Conservation (phyloP, 192 early-diverging fungal genomes). For the Backusella sp. region DNA sequence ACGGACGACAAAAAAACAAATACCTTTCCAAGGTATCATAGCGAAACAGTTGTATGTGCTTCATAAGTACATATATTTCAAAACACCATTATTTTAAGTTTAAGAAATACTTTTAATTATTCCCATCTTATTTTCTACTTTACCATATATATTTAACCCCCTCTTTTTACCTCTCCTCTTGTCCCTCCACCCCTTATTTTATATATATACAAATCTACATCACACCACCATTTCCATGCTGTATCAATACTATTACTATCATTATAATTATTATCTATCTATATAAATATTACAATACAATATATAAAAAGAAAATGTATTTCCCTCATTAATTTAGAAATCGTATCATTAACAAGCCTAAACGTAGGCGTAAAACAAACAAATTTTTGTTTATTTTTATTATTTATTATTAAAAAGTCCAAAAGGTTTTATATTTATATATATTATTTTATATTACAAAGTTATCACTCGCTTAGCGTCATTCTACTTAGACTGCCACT, state of each 20-base stretch:
- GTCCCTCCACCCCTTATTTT: background rate
- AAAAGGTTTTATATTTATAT: background rate
- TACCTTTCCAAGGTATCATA: background rate
- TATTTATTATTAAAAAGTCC: background rate
- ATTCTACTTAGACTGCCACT: slow-evolving; percentile 34
- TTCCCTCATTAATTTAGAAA: background rate
- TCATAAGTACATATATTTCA: background rate
- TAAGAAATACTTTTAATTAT: background rate
- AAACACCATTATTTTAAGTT: background rate
- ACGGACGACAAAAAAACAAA: background rate
- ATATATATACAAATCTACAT: background rate
- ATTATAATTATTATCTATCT: background rate
- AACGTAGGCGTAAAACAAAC: background rate
- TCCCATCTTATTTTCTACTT: background rate
- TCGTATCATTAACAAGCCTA: background rate
- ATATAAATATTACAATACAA: no score
- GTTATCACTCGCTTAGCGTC: slow-evolving; percentile 26
- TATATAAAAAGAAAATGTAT: background rate
- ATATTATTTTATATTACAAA: background rate
- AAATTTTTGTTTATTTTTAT: background rate
- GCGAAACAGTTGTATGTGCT: background rate
- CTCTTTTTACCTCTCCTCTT: background rate
- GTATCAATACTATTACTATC: background rate
- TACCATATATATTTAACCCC: background rate
- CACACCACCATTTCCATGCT: background rate